Evolutionary conservation across 306 rosid species (phyloP).

Genomic region (Abrus precatorius): DNA sequence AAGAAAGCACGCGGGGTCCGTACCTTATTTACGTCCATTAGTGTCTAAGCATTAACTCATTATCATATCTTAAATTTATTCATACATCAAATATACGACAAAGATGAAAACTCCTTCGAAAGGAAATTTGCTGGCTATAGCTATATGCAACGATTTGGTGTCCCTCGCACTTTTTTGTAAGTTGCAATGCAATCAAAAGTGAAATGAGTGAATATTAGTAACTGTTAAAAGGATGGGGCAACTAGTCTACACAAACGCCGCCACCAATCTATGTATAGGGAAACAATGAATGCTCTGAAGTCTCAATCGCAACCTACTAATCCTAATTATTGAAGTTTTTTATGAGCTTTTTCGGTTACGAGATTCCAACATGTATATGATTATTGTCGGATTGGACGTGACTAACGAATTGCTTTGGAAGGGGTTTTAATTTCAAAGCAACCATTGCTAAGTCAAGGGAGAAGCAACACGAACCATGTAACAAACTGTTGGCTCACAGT

Average conservation of each 20-base stretch:
- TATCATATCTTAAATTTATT: slow-evolving; percentile 1
- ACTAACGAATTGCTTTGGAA: slow-evolving; percentile 28
- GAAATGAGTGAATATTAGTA: slow-evolving; percentile 26
- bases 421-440: slow-evolving; percentile 25
- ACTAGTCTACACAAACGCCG: slow-evolving; percentile 25
- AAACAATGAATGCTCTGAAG: slow-evolving; percentile 42
- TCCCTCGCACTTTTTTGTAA: not conserved
- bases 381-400: slow-evolving; percentile 47
- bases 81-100: slow-evolving; percentile 2
- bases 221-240: slow-evolving; percentile 37
- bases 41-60: slow-evolving; percentile 4
- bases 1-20: not conserved
- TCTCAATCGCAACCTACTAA: slow-evolving; percentile 51
- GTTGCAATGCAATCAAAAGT: slow-evolving; percentile 30
- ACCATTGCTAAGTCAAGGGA: slow-evolving; percentile 18
- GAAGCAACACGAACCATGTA: slow-evolving; percentile 26
- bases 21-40: not conserved
- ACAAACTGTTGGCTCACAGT: slow-evolving; percentile 16
- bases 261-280: slow-evolving; percentile 38
- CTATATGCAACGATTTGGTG: slow-evolving; percentile 23
- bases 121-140: slow-evolving; percentile 42
- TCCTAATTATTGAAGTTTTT: slow-evolving; percentile 50
- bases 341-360: slow-evolving; percentile 29
- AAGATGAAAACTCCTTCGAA: slow-evolving; percentile 31
- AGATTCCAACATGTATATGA: slow-evolving; percentile 43